Percentiles rank a stretch among this genome's conserved stretches.
Evolutionary conservation across 1,284 basidiomycete species (phyloP).

Genomic region (Agaricales sp.): DNA sequence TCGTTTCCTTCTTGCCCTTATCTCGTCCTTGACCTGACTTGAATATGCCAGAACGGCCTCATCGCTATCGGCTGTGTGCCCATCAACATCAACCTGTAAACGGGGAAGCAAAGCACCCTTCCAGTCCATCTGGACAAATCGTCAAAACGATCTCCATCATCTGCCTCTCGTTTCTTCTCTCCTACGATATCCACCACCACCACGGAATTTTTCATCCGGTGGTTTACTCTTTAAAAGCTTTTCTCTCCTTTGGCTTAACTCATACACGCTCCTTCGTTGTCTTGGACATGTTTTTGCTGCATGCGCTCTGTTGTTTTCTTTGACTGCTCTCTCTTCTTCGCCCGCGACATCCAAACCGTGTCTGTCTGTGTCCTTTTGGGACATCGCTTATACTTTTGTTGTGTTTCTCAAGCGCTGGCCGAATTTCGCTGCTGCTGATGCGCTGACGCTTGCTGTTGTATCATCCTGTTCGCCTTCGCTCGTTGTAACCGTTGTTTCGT

Average conservation of each 20-base stretch:
- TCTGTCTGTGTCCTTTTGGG: no score
- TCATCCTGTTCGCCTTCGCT: not conserved
- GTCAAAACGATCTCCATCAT: not conserved
- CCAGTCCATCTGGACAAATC: constrained; percentile 7
- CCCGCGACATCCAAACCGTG: no score
- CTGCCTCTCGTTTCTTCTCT: not conserved
- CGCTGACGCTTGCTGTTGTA: not conserved
- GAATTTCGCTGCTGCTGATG: not conserved
- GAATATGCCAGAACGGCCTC: constrained; percentile 12
- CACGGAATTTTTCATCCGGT: no score
- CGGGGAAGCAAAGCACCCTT: not conserved
- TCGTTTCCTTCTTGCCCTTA: not conserved
- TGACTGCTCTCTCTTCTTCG: not conserved
- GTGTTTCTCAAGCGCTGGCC: not conserved
- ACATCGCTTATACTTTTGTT: no score
- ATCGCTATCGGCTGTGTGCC: constrained; percentile 21
- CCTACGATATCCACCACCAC: no score
- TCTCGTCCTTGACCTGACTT: not conserved
- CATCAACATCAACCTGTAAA: constrained; percentile 14
- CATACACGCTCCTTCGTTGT: no score
- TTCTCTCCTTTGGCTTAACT: no score
- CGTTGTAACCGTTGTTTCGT: not conserved
- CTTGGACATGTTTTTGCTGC: not conserved
- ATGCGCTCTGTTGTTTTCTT: not conserved
- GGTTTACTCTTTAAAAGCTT: no score